Conservation (phyloP, 768 basidiomycete genomes). For the Phylloporus sp. region DNA sequence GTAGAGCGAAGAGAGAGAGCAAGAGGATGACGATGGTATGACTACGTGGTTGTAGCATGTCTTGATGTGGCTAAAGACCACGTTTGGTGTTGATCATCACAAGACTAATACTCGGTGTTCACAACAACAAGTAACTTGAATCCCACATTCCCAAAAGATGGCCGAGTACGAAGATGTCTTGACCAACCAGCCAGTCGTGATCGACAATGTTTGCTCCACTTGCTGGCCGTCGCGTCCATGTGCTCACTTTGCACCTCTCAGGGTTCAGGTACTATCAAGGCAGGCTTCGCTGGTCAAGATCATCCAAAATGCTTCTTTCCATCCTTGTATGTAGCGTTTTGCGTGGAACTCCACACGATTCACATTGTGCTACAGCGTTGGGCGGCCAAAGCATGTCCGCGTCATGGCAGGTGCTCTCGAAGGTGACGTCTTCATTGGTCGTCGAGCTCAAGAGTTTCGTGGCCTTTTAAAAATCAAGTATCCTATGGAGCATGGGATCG, state of each 20-base stretch:
- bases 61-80: slow-evolving; percentile 16
- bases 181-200: slow-evolving; percentile 98
- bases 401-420: slow-evolving; percentile 98
- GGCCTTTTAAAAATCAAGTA: slow-evolving; percentile 97
- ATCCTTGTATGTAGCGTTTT: slow-evolving; percentile 75
- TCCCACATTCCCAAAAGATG: slow-evolving; percentile 40
- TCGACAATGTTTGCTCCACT: slow-evolving; percentile 77
- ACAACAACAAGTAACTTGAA: slow-evolving; percentile 5
- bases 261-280: slow-evolving; percentile 99
- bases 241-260: slow-evolving; percentile 35
- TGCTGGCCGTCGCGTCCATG: slow-evolving; percentile 20
- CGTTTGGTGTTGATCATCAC: slow-evolving; percentile 3
- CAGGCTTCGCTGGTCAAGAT: slow-evolving; percentile 98
- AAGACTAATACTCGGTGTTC: background rate
- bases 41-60: slow-evolving; percentile 16
- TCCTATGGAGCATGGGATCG: slow-evolving; percentile 98
- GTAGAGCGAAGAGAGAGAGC: slow-evolving; percentile 13
- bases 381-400: slow-evolving; percentile 93
- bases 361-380: slow-evolving; percentile 55
- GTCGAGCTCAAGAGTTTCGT: slow-evolving; percentile 91
- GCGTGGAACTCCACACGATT: slow-evolving; percentile 21
- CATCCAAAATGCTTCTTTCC: slow-evolving; percentile 99
- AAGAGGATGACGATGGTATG: slow-evolving; percentile 12
- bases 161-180: slow-evolving; percentile 89
- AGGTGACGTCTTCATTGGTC: slow-evolving; percentile 94